Conservation (phyloP, 768 basidiomycete genomes). For the Leucocoprinus leucothites region DNA sequence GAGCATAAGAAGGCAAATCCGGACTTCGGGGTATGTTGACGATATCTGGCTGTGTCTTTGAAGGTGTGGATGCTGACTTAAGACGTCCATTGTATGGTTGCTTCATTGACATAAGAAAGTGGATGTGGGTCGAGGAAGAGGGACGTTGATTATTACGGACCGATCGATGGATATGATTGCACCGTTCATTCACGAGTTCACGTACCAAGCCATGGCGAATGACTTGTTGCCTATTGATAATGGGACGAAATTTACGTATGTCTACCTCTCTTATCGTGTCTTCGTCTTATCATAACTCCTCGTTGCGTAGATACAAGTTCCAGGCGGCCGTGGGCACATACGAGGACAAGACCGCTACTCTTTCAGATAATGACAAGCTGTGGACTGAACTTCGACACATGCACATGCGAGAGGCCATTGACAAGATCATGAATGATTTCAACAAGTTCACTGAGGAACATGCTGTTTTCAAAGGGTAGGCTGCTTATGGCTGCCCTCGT, state of each 20-base stretch:
- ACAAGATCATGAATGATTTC: constrained; percentile 95
- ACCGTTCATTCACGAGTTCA: constrained; percentile 95
- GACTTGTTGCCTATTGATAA: constrained; percentile 88
- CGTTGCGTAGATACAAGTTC: constrained; percentile 76
- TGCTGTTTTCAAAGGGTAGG: constrained; percentile 89
- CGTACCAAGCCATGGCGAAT: constrained; percentile 98
- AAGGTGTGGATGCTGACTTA: not conserved
- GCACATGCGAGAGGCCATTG: constrained; percentile 99
- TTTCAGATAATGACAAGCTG: constrained; percentile 86
- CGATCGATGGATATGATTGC: constrained; percentile 93
- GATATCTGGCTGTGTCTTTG: constrained; percentile 1
- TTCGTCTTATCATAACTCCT: not conserved
- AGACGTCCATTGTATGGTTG: not conserved
- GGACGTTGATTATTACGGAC: constrained; percentile 88
- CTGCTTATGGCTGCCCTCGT: not conserved
- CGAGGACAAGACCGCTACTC: constrained; percentile 83
- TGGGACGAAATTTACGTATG: constrained; percentile 84
- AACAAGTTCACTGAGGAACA: constrained; percentile 93
- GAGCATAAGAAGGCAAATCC: constrained; percentile 83
- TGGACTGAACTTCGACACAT: constrained; percentile 94
- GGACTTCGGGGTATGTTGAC: constrained; percentile 85
- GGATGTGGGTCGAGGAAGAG: constrained; percentile 64
- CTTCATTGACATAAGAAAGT: constrained; percentile 39
- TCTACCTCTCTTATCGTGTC: constrained; percentile 14
- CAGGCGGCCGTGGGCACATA: constrained; percentile 80